Conservation (phyloP, 371 early-diverging fungal genomes). For the Mucor plumbeus region DNA sequence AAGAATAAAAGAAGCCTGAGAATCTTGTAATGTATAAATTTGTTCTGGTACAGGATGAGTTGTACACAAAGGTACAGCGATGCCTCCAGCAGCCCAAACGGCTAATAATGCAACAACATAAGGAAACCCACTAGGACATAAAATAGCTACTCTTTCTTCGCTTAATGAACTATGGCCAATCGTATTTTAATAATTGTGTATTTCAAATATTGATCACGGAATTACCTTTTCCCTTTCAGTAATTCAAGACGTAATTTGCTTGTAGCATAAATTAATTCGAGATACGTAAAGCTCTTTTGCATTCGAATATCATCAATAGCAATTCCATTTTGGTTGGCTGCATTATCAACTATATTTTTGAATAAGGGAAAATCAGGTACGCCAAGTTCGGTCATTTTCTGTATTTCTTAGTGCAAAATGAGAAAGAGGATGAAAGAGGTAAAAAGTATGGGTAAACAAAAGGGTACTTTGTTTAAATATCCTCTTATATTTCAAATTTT, state of each 20-base stretch:
- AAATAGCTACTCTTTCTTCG: slow-evolving; percentile 71
- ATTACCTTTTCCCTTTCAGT: slow-evolving; percentile 36
- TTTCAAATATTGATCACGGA: background rate
- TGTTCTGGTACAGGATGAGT: slow-evolving; percentile 73
- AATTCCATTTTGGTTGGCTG: slow-evolving; percentile 16
- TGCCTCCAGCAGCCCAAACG: slow-evolving; percentile 79
- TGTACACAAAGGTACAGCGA: slow-evolving; percentile 78
- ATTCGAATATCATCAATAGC: slow-evolving; percentile 46
- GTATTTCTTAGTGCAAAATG: background rate
- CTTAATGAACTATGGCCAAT: slow-evolving; percentile 41
- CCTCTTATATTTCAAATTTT: background rate
- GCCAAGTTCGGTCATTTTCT: slow-evolving; percentile 7
- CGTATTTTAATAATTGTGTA: background rate
- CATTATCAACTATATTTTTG: slow-evolving; percentile 34
- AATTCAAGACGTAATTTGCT: slow-evolving; percentile 22
- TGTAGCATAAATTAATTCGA: slow-evolving; percentile 38
- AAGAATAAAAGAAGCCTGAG: slow-evolving; percentile 54
- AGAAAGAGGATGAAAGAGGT: background rate
- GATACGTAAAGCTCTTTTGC: slow-evolving; percentile 31
- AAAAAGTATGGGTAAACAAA: background rate
- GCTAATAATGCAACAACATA: slow-evolving; percentile 79
- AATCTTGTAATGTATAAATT: slow-evolving; percentile 65
- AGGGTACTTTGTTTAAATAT: background rate
- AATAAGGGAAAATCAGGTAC: slow-evolving; percentile 47
- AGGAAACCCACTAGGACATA: slow-evolving; percentile 73